Evolutionary conservation across 352 stramenopile genomes (phyloP), one percentile per base, ranked within the genome.

Genomic region (Pythium dissotocum): DNA sequence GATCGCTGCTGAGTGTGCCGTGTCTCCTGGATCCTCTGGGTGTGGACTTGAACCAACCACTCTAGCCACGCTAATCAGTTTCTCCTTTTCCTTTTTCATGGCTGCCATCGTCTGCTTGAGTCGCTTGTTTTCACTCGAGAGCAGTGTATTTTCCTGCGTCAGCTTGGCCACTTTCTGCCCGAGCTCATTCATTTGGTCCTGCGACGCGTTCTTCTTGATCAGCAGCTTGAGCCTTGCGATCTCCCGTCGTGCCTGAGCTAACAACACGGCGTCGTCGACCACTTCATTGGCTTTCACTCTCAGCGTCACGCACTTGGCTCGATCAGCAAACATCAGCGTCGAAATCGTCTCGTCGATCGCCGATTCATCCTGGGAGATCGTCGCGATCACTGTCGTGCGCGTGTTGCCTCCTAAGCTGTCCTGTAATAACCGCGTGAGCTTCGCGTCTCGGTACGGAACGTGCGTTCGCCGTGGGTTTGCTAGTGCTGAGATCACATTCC

Each of bases 381-480:
- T 97, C 14, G 90, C 91, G 24, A 98, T 85, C 63, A 98, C 93
- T 5, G 89, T 82, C 4, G 91, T 98, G 14, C 90, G 78, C 1
- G 88, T 93, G 66, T 98, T 98, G 32, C 93, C 93, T 33, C 87
- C 85, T 0, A 95, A 73, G 46, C 73, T 87, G 57, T 93, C 86
- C 53, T 94, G 85, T 52, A 95, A 78, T 16, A 99, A 67, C 32
- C 98, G 94, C 2, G 98, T 99, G 21, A 99, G 77, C 59, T 98
- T 99, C 5, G 94, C 98, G 72, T 99, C 97, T 18, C 98, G 88
- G 65, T 99, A 99, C 16, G 97, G 96, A 38, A 99, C 87, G 65
- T 98, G 91, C 4, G 77, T 86, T 42, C 85, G 75, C 53, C 79
- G 79, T 2, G 78, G 71, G 32, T 94, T 85, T 7, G 80, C 82